Conservation (phyloP, 1,139 yeast genomes). For the Ogataea hybrid region DNA sequence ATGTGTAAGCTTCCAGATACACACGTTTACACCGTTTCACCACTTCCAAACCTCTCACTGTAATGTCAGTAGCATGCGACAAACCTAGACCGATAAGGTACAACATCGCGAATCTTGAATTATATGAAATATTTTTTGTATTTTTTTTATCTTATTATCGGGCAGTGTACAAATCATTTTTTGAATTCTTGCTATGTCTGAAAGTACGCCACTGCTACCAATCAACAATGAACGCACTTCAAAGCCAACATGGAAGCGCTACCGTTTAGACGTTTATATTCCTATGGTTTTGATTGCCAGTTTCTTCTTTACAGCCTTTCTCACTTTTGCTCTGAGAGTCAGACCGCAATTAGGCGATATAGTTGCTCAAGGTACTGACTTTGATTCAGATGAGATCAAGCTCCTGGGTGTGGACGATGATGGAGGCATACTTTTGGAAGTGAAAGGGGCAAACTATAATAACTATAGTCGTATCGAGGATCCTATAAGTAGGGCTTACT, state of each 20-base stretch:
- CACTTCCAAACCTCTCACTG: slow-evolving; percentile 89
- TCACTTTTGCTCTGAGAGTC: slow-evolving; percentile 21
- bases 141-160: background rate
- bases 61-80: slow-evolving; percentile 85
- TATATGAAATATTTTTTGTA: background rate
- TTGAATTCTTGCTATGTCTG: slow-evolving; percentile 5
- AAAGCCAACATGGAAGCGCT: slow-evolving; percentile 7
- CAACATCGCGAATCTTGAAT: slow-evolving; percentile 53
- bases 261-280: slow-evolving; percentile 23
- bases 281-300: slow-evolving; percentile 20
- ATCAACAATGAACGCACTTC: background rate
- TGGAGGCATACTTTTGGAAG: slow-evolving; percentile 32
- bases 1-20: slow-evolving; percentile 92
- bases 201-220: slow-evolving; percentile 17
- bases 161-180: slow-evolving; percentile 2
- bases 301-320: slow-evolving; percentile 13
- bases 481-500: slow-evolving; percentile 24
- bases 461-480: slow-evolving; percentile 32
- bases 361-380: slow-evolving; percentile 31
- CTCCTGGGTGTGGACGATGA: slow-evolving; percentile 30
- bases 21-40: slow-evolving; percentile 83
- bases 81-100: slow-evolving; percentile 91
- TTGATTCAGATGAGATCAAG: slow-evolving; percentile 32
- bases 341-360: slow-evolving; percentile 31
- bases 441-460: slow-evolving; percentile 31